Evolutionary conservation across 352 stramenopile genomes (phyloP), one percentile per base, ranked within the genome.

Genomic region (Pseudoperonospora humuli): DNA sequence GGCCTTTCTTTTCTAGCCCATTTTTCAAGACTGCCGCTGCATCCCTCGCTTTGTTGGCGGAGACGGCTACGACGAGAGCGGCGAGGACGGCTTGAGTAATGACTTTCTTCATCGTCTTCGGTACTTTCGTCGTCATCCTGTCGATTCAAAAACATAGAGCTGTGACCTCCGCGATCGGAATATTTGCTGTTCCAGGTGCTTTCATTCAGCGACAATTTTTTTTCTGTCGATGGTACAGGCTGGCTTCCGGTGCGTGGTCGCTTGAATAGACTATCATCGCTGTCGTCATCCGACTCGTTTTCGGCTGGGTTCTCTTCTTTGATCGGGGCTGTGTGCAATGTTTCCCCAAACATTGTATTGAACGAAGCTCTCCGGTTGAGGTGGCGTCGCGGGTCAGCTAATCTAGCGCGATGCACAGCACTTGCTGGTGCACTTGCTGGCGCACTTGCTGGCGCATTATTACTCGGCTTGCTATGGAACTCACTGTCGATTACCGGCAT

Each of bases 311-410:
- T 80, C 24, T 84, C 76, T 50, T 88, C 76, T 45, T 83, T 53
- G 25, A 87, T 85, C 7, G 66, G 61, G 11, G 73, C 56, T 0
- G 56, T 59, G 28, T 55, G 58, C 38, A 84, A 55, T 0, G 61
- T 53, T 21, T 86, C 76, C 7, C 64, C 64, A 28, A 83, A 81
- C 39, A 84, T 57, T 14, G 42, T 59, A 17, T 67, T 84, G 29
- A 88, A 71, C 1, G 74, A 88, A 32, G 62, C 50, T 23, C 74
- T 59, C 13, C 73, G 67, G n/a, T 84, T 71, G 23, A 88, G 50
- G 40, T 88, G 82, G 9, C 76, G 67, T 37, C 76, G 55, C 18
- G 71, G 68, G 9, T 88, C 73, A 27, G 71, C 54, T 19, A 77
- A 14, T 13, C 45, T 42, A 39, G 59, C 55, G 27, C 62, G 64